Percentiles rank a stretch among this genome's conserved stretches.
phyloP scores from a whole-genome alignment of 257 asterid species.

The Fraxinus excelsior region DNA sequence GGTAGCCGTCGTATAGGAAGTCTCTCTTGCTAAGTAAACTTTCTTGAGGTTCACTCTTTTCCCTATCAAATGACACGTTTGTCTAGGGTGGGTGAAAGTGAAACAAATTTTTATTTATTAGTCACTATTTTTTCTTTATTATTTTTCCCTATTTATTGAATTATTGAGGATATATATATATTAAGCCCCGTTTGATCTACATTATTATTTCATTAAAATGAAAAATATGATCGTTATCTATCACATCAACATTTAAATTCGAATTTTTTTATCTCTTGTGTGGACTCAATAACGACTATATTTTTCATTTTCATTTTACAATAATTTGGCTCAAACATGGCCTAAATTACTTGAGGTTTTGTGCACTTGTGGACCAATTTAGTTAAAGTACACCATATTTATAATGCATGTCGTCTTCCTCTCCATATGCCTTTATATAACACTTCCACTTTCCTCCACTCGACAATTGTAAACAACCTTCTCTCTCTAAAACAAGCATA shows the following conservation, averaged over 20 bases:
- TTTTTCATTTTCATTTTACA: too few relatives aligned
- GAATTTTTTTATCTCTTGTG: too few relatives aligned
- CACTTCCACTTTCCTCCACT: not conserved
- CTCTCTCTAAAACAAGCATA: not conserved
- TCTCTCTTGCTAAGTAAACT: constrained; percentile 21
- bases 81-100: not conserved
- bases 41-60: not conserved
- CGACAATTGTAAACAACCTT: not conserved
- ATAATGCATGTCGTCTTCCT: not conserved
- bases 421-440: not conserved
- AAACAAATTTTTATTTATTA: not conserved
- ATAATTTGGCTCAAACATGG: too few relatives aligned
- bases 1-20: not conserved
- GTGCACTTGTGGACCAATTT: too few relatives aligned
- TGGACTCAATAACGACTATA: too few relatives aligned
- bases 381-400: not conserved
- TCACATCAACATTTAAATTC: too few relatives aligned
- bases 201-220: too few relatives aligned
- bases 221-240: too few relatives aligned
- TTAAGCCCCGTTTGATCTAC: too few relatives aligned
- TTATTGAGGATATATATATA: too few relatives aligned
- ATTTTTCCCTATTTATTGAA: too few relatives aligned
- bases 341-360: not conserved
- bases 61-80: not conserved
- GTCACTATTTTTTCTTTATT: not conserved